A percentile compares a stretch with the other conserved stretches of the same genome.
Conservation (phyloP, 306 rosid species). For the Parietaria judaica region DNA sequence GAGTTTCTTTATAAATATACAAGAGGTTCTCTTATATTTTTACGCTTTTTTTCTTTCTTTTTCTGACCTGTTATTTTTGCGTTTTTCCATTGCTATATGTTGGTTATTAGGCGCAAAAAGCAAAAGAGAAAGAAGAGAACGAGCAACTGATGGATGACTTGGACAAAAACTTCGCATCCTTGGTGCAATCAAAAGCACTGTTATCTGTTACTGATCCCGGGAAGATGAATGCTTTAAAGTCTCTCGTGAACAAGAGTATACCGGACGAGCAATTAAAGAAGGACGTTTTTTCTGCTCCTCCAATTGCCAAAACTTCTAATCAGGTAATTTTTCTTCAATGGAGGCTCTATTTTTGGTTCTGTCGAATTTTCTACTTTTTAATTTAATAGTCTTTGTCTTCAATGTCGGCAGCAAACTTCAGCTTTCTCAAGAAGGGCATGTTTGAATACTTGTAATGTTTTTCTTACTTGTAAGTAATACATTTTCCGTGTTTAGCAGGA, state of each 20-base stretch:
- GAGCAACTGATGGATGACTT: conserved; percentile 64
- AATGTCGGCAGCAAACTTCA: neutral
- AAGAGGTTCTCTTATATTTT: no score
- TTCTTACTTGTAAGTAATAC: conserved; percentile 9
- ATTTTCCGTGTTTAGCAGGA: conserved; percentile 53
- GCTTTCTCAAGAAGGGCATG: neutral
- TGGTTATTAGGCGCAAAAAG: conserved; percentile 67
- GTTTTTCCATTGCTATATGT: conserved; percentile 6
- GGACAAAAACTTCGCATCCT: conserved; percentile 54
- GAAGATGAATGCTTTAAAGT: conserved; percentile 63
- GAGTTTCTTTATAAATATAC: conserved; percentile 8
- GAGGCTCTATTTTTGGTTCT: neutral
- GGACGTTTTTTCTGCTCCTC: conserved; percentile 28
- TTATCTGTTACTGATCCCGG: conserved; percentile 51
- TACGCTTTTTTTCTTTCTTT: conserved; percentile 6
- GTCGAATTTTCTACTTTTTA: neutral
- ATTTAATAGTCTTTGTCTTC: neutral
- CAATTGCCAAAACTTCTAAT: conserved; percentile 19
- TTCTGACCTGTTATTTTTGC: conserved; percentile 9
- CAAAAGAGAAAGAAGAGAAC: conserved; percentile 79
- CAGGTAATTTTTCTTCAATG: conserved; percentile 37
- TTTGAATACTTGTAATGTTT: neutral
- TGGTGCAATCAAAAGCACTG: conserved; percentile 49
- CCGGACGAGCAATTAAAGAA: conserved; percentile 36
- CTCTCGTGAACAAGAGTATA: conserved; percentile 45